A percentile compares a stretch with the other conserved stretches of the same genome.
These are phyloP conservation scores for Abortiporus biennis DNA, from an alignment of 1,284 basidiomycete genomes.

Conservation along the genomic window DNA sequence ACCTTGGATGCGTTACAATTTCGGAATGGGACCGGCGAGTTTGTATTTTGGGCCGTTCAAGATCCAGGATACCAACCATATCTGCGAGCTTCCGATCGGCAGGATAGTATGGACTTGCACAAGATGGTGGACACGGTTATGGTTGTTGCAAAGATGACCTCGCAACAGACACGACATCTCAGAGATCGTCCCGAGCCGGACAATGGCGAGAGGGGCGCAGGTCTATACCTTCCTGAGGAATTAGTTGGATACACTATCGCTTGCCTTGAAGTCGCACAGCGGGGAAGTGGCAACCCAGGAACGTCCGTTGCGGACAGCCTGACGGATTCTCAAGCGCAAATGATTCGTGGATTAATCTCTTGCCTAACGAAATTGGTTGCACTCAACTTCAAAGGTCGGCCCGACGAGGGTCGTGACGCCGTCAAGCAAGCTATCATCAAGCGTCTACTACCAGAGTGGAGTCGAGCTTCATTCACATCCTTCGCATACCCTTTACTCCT, in stretches of 20 bases:
- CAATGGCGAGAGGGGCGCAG: constrained; percentile 61
- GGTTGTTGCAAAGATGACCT: constrained; percentile 61
- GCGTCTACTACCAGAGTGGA: constrained; percentile 85
- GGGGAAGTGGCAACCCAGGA: constrained; percentile 51
- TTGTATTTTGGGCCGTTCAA: constrained; percentile 79
- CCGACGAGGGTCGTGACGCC: constrained; percentile 66
- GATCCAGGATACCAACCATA: constrained; percentile 60
- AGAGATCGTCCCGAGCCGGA: constrained; percentile 73
- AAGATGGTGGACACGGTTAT: constrained; percentile 79
- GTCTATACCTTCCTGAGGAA: constrained; percentile 86
- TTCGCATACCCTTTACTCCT: constrained; percentile 77
- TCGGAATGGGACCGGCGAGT: constrained; percentile 75
- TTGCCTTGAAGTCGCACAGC: constrained; percentile 75
- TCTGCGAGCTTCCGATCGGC: constrained; percentile 41
- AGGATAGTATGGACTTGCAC: constrained; percentile 49
- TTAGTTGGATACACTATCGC: constrained; percentile 86
- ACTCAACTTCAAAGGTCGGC: constrained; percentile 58
- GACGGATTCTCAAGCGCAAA: constrained; percentile 70
- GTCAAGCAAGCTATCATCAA: constrained; percentile 84
- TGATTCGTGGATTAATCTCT: constrained; percentile 72
- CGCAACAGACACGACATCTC: constrained; percentile 69
- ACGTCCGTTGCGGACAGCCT: constrained; percentile 67
- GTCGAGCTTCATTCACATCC: constrained; percentile 68
- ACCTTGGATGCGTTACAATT: constrained; percentile 65
- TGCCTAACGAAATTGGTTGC: constrained; percentile 66